Evolutionary conservation across 805 yeast species (phyloP), one percentile per base, ranked within the genome.

Genomic region (Nakazawaea peltata): DNA sequence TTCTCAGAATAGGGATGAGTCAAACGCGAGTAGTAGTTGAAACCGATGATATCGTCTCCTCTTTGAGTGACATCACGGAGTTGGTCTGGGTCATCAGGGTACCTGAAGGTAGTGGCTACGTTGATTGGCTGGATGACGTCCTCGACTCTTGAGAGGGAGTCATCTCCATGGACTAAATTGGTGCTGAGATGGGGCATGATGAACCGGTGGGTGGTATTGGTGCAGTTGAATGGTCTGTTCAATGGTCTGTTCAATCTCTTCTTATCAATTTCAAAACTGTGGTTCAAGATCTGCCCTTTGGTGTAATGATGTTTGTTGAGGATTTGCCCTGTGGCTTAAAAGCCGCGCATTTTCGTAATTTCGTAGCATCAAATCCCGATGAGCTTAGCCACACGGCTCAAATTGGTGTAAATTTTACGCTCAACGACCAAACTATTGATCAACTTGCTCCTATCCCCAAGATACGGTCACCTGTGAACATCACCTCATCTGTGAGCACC

Each of bases 101-200:
- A 88, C 36, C 73, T 66, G 55, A 63, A 87, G 1, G 95, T 88
- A 1, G 96, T 81, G 2, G 92, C 57, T 3, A 84, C 79, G 43
- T 82, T 83, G 40, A 88, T 78, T 17, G 97, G 94, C 5, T 90
- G 78, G 1, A 79, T 77, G 27, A 81, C 80, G 47, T 81, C 88
- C 0, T 69, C 49, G 5, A 75, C 82, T 43, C 82, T 59, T 40
- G 67, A 61, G 22, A 64, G 49, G 19, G 47, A 42, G 4, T 55
- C 59, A 42, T 84, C 95, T 0, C 76, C 87, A 50, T 87, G 96
- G 33, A 88, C 67, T 9, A 73, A 51, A 11, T 56, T 53, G 6
- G 87, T 80, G 4, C 74, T 46, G n/a, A 74, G 44, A 2, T 19
- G 19, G 29, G 29, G 5, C 29, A 27, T 27, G 17, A 15, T 13